Evolutionary conservation across 345 rosid genomes (phyloP).

Genomic region (Gossypium raimondii): DNA sequence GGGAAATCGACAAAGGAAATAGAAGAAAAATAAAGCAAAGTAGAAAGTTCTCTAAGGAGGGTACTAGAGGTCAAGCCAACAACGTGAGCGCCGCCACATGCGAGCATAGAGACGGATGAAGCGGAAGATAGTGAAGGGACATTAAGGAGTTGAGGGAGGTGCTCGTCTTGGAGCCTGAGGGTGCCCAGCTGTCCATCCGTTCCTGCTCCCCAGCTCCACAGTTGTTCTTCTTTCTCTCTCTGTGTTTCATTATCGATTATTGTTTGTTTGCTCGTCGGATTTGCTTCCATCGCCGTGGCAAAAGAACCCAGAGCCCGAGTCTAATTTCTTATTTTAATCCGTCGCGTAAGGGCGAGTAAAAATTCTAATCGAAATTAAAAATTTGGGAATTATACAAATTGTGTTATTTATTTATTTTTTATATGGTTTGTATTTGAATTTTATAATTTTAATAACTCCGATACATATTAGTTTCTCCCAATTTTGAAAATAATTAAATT

Average conservation of each 20-base stretch:
- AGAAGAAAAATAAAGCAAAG: not conserved
- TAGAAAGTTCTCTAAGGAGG: not conserved
- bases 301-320: not conserved
- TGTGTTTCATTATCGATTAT: not conserved
- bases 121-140: slow-evolving; percentile 40
- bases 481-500: no score
- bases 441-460: no score
- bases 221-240: slow-evolving; percentile 21
- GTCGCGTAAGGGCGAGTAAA: no score
- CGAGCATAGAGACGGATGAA: slow-evolving; percentile 52
- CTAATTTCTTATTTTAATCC: no score
- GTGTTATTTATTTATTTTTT: no score
- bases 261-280: not conserved
- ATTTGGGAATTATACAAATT: no score
- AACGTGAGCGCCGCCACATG: slow-evolving; percentile 96
- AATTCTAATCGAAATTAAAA: no score
- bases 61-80: slow-evolving; percentile 64
- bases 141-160: slow-evolving; percentile 64
- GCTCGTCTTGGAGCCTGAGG: slow-evolving; percentile 61
- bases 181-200: slow-evolving; percentile 91
- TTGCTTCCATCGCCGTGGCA: not conserved
- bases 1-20: not conserved
- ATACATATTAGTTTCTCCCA: no score
- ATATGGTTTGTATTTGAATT: no score
- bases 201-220: slow-evolving; percentile 99